Evolutionary conservation across 2,329 filamentous ascomycete species (phyloP).

Genomic region (Ascochyta pisi): DNA sequence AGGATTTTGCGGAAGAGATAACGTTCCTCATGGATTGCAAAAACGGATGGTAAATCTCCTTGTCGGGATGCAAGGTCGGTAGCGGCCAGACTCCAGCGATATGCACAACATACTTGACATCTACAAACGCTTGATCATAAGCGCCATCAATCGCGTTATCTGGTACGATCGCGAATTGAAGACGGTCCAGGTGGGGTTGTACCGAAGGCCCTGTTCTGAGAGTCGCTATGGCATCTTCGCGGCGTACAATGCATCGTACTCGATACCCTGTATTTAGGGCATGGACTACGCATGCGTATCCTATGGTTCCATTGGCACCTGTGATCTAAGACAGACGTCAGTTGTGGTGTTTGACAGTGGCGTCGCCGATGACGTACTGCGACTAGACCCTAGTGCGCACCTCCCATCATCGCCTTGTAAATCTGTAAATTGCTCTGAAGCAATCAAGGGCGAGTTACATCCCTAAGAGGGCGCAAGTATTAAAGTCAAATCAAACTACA

Average conservation of each 20-base stretch:
- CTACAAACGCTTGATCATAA: constrained; percentile 38
- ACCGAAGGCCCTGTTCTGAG: constrained; percentile 38
- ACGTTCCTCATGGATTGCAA: constrained; percentile 42
- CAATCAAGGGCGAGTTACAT: background rate
- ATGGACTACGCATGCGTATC: constrained; percentile 38
- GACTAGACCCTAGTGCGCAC: constrained; percentile 24
- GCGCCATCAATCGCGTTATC: constrained; percentile 37
- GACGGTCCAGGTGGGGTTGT: constrained; percentile 25
- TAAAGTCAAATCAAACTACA: constrained; percentile 5
- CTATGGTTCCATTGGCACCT: constrained; percentile 46
- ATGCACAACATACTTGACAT: constrained; percentile 37
- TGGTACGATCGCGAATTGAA: constrained; percentile 38
- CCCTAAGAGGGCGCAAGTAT: background rate
- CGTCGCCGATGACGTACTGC: constrained; percentile 26
- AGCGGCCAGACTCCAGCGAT: constrained; percentile 46
- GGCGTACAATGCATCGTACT: constrained; percentile 44
- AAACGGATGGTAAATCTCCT: constrained; percentile 43
- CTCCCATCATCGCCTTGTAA: constrained; percentile 13
- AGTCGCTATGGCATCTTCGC: constrained; percentile 31
- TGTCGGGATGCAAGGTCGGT: constrained; percentile 42
- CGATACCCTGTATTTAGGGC: constrained; percentile 38
- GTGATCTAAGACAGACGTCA: constrained; percentile 36
- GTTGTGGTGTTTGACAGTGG: background rate
- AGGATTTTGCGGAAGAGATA: constrained; percentile 33
- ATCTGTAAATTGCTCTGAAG: background rate